Evolutionary conservation across 176 grass and related monocot genomes (phyloP).

Genomic region (maize (Zea mays)): Zm-B73-REFERENCE-NAM-5.0 NC_050096.1:201547501-201548000

Average conservation of each 20-base stretch:
- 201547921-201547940: too few species aligned
- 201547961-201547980: too few species aligned
- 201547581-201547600: constrained; percentile 27
- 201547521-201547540: constrained; percentile 35
- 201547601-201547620: not conserved
- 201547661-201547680: not conserved
- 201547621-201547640: constrained; percentile 18
- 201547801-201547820: constrained; percentile 51
- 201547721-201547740: not conserved
- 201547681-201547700: not conserved
- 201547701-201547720: not conserved
- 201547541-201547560: constrained; percentile 46
- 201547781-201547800: constrained; percentile 23
- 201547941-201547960: too few species aligned
- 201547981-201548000: too few species aligned
- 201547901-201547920: not conserved
- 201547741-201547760: constrained; percentile 4
- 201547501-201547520: constrained; percentile 14
- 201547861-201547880: not conserved
- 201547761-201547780: constrained; percentile 11
- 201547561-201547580: constrained; percentile 13
- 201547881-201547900: constrained; percentile 5
- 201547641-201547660: not conserved
- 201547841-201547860: constrained; percentile 32
- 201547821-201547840: constrained; percentile 37